Evolutionary conservation across 2,329 filamentous ascomycete species (phyloP), one percentile per base, ranked within the genome.

Genomic region (Fonsecaea pedrosoi): DNA sequence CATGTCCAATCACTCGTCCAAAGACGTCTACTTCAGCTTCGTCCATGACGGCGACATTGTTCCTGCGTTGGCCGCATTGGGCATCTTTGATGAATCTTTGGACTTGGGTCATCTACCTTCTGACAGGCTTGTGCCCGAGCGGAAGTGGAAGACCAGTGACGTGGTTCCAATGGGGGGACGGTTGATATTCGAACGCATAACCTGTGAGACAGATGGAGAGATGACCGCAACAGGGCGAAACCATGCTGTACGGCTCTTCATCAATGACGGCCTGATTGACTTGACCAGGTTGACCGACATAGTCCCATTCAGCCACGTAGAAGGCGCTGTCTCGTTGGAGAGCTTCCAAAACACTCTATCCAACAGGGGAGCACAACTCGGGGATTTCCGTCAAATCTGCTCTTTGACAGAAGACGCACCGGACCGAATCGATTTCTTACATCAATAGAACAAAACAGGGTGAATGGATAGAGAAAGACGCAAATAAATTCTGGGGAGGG

Each of bases 11-110:
- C 82, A 84, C 0, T 78, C 79, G 2, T 67, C 69, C 5, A 57
- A 64, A 48, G 66, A 72, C 30, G 73, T 86, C 15, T 88, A 86
- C 72, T 83, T 87, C 70, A 87, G 83, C 73, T 88, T 88, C 68
- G 85, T 85, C 3, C 86, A 88, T 66, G 86, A 88, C 69, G 85
- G 84, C 38, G 86, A 87, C 67, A 85, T 88, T 25, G 79, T 85
- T 1, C 84, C 84, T 1, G 80, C 87, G 73, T 74, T 87, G 15
- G 78, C 84, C 3, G 81, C 84, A 0, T 58, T 73, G 64, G 66
- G 69, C 15, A 65, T 72, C 40, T 77, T 87, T 1, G 80, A 84
- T 61, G 76, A 87, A 10, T 80, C 86, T 62, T 77, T 73, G 15
- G 75, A 78, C 42, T 73, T 79, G 45, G 78, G 73, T 8, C 59